Base-by-base conservation (phyloP, 176 grass and related monocot species). In the Bonia amplexicaulis region DNA sequence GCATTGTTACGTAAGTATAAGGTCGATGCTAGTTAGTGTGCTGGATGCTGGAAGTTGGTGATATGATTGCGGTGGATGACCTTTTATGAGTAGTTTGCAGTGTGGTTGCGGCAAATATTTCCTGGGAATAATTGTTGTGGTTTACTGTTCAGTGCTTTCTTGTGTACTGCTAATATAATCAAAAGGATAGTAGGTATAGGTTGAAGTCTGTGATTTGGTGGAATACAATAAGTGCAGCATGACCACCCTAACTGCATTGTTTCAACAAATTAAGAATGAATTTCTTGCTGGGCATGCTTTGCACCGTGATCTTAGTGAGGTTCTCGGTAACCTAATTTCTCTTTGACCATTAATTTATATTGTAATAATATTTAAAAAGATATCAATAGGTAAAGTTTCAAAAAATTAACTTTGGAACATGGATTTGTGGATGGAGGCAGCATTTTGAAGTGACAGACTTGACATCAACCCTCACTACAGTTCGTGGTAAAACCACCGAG, bases 251-350 rank as follows among this genome's bases (percentile, higher is more conserved):
- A 67, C 52, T 35, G 14, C 10, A 69, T 3, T 35, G 27, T 64
- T 41, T 37, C 39, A 73, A 11, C 39, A 80, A 80, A 85, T 77
- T 3, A 78, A 26, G 23, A 87, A 64, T 70, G 12, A 12, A 85
- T 71, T 39, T 33, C 81, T 75, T 55, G 52, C 71, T 58, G 81
- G 77, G 15, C 88, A 90, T 94, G 67, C 82, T 41, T 77, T 90
- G 81, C 85, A 66, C n/a, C 81, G 88, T 77, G 78, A 86, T 78
- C 52, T 79, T 77, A 80, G 80, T 80, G 85, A 51, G 3, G 33
- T 48, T 49, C 6, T 27, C 45, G 39, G 42, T 52, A 26, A 40
- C 31, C 31, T 33, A 33, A 33, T 3, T 33, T 33, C 2, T n/a
- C n/a, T n/a, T n/a, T n/a, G n/a, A n/a, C n/a, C n/a, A n/a, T n/a